Conservation (phyloP, 1,284 basidiomycete genomes). For the Ganoderma lucidum region DNA sequence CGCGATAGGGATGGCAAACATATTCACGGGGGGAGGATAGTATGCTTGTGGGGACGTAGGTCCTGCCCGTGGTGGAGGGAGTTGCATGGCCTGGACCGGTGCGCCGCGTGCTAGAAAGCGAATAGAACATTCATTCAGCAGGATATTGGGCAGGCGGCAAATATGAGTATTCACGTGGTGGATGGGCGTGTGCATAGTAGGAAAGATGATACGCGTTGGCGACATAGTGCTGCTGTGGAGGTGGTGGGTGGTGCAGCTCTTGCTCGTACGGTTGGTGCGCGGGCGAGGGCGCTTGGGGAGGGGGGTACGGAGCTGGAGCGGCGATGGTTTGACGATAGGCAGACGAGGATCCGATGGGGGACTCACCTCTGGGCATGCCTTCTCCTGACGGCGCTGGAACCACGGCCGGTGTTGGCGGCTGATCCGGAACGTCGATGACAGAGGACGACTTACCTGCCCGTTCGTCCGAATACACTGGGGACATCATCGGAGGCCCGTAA, state of each 20-base stretch:
- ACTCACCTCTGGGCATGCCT: conserved; percentile 36
- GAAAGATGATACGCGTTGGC: conserved; percentile 35
- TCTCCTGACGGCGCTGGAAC: conserved; percentile 34
- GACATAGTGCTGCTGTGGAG: conserved; percentile 29
- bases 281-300: conserved; percentile 23
- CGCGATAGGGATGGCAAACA: conserved; percentile 34
- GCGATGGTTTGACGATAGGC: conserved; percentile 16
- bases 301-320: conserved; percentile 18
- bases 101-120: conserved; percentile 61
- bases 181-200: conserved; percentile 32
- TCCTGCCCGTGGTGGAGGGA: conserved; percentile 34
- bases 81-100: conserved; percentile 39
- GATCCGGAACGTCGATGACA: conserved; percentile 24
- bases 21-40: conserved; percentile 30
- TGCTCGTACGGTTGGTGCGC: conserved; percentile 31
- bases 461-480: conserved; percentile 55
- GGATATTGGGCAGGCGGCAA: conserved; percentile 52
- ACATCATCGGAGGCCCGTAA: conserved; percentile 48
- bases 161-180: conserved; percentile 36
- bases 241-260: conserved; percentile 21
- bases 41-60: conserved; percentile 33
- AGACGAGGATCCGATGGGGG: conserved; percentile 7
- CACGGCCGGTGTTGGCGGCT: conserved; percentile 15
- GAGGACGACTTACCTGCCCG: conserved; percentile 47
- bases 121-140: conserved; percentile 59